Evolutionary conservation across 208 protist species (phyloP).

Genomic region (Plasmodiophora brassicae): DNA sequence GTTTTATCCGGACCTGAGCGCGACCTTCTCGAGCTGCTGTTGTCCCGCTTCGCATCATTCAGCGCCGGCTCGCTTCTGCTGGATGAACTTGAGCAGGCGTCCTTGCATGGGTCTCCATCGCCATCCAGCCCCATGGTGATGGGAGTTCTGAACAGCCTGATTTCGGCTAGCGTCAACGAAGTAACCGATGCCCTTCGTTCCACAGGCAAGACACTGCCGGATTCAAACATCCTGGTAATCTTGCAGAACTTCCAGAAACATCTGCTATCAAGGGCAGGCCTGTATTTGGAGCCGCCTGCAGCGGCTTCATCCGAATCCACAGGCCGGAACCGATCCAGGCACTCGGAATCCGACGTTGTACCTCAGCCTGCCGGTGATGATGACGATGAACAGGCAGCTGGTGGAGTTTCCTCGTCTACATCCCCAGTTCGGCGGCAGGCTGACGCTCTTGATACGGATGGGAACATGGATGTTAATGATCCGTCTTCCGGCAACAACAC

Average conservation of each 20-base stretch:
- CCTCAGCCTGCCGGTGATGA: too few species aligned
- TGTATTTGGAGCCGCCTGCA: not conserved
- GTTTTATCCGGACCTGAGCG: not conserved
- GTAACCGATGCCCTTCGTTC: not conserved
- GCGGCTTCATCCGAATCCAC: too few species aligned
- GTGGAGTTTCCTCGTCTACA: too few species aligned
- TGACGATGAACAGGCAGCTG: too few species aligned
- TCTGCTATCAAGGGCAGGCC: not conserved
- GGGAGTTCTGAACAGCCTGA: not conserved
- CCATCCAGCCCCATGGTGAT: not conserved
- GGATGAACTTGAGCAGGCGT: conserved; percentile 35
- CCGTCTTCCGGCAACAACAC: too few species aligned
- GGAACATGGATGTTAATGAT: too few species aligned
- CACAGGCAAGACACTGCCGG: not conserved
- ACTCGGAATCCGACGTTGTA: too few species aligned
- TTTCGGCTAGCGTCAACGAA: conserved; percentile 8
- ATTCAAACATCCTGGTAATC: not conserved
- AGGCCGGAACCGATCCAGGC: too few species aligned
- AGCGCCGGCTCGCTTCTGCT: not conserved
- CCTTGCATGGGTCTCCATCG: not conserved
- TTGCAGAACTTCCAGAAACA: conserved; percentile 23
- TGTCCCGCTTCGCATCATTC: conserved; percentile 6
- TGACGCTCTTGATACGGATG: too few species aligned
- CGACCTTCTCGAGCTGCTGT: conserved; percentile 29
- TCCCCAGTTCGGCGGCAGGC: too few species aligned